Conservation (phyloP, 768 basidiomycete genomes). For the Lentinula sp. region DNA sequence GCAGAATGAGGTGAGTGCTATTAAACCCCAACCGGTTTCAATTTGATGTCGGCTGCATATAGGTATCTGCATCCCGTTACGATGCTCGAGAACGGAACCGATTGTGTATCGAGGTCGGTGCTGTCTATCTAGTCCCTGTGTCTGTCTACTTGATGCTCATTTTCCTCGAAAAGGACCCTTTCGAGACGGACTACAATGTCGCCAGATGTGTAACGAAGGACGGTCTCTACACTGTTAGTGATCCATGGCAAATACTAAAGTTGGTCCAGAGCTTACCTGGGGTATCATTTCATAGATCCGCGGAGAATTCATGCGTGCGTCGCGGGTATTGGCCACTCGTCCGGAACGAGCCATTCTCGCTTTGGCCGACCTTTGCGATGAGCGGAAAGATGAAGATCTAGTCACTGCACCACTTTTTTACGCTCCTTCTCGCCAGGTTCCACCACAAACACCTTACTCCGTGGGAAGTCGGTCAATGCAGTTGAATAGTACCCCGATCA, state of each 20-base stretch:
- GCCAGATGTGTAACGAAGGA: slow-evolving; percentile 95
- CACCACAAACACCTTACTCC: slow-evolving; percentile 68
- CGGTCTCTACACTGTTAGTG: slow-evolving; percentile 83
- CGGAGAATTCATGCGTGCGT: slow-evolving; percentile 96
- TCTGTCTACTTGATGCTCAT: background rate
- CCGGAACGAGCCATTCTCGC: slow-evolving; percentile 79
- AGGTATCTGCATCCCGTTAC: slow-evolving; percentile 51
- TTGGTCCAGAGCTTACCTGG: slow-evolving; percentile 3
- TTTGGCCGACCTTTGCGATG: slow-evolving; percentile 87
- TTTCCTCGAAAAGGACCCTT: slow-evolving; percentile 76
- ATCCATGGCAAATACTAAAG: background rate
- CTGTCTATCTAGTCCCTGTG: background rate
- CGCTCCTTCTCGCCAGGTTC: slow-evolving; percentile 27
- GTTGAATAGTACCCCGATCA: slow-evolving; percentile 26
- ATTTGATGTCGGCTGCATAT: slow-evolving; percentile 3
- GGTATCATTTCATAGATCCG: slow-evolving; percentile 60
- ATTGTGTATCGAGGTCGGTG: slow-evolving; percentile 85
- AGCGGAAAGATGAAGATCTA: slow-evolving; percentile 67
- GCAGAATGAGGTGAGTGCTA: slow-evolving; percentile 70
- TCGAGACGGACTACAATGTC: slow-evolving; percentile 95
- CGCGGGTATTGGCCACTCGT: slow-evolving; percentile 72
- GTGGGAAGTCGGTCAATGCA: slow-evolving; percentile 58
- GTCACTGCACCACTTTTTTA: slow-evolving; percentile 41
- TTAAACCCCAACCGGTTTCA: background rate
- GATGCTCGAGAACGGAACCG: slow-evolving; percentile 86